Evolutionary conservation across 2,329 filamentous ascomycete genomes (phyloP).

Genomic region (Ramichloridium luteum): DNA sequence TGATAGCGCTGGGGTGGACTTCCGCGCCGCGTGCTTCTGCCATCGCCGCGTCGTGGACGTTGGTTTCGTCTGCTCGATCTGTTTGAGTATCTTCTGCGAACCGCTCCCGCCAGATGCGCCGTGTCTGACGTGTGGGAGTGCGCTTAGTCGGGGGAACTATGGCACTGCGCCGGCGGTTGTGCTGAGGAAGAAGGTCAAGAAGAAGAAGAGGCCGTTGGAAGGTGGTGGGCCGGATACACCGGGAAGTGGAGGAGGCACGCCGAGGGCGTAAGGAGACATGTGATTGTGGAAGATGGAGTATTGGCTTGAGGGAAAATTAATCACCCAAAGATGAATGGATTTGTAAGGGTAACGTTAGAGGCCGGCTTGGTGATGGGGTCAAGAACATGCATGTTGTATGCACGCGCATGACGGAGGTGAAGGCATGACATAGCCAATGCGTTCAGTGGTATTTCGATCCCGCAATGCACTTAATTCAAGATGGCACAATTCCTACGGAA

Average conservation of each 20-base stretch:
- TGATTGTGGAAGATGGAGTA: too few relatives aligned
- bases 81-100: constrained; percentile 82
- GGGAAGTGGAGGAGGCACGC: constrained; percentile 19
- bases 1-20: constrained; percentile 71
- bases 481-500: too few relatives aligned
- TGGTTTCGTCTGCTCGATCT: constrained; percentile 92
- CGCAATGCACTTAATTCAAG: too few relatives aligned
- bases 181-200: constrained; percentile 61
- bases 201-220: constrained; percentile 47
- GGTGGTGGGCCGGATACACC: constrained; percentile 20
- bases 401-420: too few relatives aligned
- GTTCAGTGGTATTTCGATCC: too few relatives aligned
- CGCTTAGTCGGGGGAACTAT: constrained; percentile 62
- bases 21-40: constrained; percentile 96
- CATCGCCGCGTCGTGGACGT: constrained; percentile 82
- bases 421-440: too few relatives aligned
- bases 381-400: too few relatives aligned
- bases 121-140: constrained; percentile 74
- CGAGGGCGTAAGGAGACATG: too few relatives aligned
- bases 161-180: constrained; percentile 67
- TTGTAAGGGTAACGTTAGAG: too few relatives aligned
- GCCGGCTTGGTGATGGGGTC: too few relatives aligned
- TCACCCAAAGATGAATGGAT: too few relatives aligned
- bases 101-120: constrained; percentile 49
- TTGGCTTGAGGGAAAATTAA: too few relatives aligned